Conservation (phyloP, 1,139 yeast species). For the Pichia sp. region DNA sequence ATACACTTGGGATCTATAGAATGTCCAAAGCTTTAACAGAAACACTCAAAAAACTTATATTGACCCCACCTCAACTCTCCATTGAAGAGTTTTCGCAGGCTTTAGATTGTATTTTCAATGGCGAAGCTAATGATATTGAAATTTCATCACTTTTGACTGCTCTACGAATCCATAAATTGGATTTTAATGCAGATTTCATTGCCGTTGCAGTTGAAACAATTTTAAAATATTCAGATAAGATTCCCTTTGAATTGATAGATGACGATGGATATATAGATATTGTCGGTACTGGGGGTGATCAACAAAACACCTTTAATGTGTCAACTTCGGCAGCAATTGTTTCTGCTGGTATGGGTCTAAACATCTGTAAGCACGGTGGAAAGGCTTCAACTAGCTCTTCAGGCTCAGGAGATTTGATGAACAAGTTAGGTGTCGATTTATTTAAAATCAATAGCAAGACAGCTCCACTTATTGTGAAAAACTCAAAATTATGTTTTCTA, state of each 20-base stretch:
- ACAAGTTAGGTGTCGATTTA: conserved; percentile 69
- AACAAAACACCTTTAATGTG: conserved; percentile 93
- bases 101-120: conserved; percentile 50
- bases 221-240: conserved; percentile 49
- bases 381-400: conserved; percentile 90
- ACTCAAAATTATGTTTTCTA: conserved; percentile 60
- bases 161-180: conserved; percentile 65
- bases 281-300: conserved; percentile 98
- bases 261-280: conserved; percentile 66
- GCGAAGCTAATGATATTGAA: conserved; percentile 60
- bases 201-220: conserved; percentile 79
- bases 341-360: conserved; percentile 73
- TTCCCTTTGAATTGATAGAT: conserved; percentile 34
- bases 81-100: conserved; percentile 56
- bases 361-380: conserved; percentile 90
- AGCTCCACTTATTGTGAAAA: conserved; percentile 52
- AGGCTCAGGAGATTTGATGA: conserved; percentile 87
- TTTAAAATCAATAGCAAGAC: conserved; percentile 56
- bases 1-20: neutral
- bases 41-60: conserved; percentile 52
- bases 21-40: conserved; percentile 30
- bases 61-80: conserved; percentile 50
- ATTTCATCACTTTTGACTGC: conserved; percentile 75
- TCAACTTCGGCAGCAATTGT: conserved; percentile 92
- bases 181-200: conserved; percentile 70